Evolutionary conservation across 73 alveolate genomes (phyloP), one percentile per base, ranked within the genome.

Genomic region (Paramecium sonneborni): DNA sequence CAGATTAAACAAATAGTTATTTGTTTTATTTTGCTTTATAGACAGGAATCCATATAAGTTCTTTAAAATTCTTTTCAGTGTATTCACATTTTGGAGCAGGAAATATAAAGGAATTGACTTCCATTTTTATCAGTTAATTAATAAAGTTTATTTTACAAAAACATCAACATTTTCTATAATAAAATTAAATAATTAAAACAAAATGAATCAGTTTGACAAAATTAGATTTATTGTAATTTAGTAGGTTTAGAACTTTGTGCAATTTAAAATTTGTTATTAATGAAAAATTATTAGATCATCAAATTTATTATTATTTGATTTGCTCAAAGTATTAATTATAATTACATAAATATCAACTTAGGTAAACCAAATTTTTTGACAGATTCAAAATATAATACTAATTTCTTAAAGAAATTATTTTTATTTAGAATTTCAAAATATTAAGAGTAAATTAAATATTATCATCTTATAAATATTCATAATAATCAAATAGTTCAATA

Each of bases 41-140:
- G 35, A 72, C 86, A 35, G 86, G 86, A 28, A 72, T 34, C 86
- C 86, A 72, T 3, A 72, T 72, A 15, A 72, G 57, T 72, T 72
- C 86, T 72, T 86, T 86, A 14, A 72, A 39, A n/a, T 85, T 46
- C 30, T 86, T 56, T 67, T 86, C 85, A 7, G 62, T 86, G 52
- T 86, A 86, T 38, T 72, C 82, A 46, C 93, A 86, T 67, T 86
- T 86, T 14, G 93, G 93, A 21, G 93, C 93, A 24, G 93, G 93
- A 67, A 86, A 86, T 34, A 86, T 86, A 4, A 86, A 62, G 46
- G 85, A 46, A 86, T 86, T 85, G 48, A 85, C 72, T 85, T 85
- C 92, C 92, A 85, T 85, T 52, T 52, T 85, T 85, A 67, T 21
- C 84, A 67, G 84, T 67, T 30, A 67, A 67, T 67, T 67, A 67